phyloP scores from a whole-genome alignment of 306 rosid genomes.

The Ormosia emarginata region DNA sequence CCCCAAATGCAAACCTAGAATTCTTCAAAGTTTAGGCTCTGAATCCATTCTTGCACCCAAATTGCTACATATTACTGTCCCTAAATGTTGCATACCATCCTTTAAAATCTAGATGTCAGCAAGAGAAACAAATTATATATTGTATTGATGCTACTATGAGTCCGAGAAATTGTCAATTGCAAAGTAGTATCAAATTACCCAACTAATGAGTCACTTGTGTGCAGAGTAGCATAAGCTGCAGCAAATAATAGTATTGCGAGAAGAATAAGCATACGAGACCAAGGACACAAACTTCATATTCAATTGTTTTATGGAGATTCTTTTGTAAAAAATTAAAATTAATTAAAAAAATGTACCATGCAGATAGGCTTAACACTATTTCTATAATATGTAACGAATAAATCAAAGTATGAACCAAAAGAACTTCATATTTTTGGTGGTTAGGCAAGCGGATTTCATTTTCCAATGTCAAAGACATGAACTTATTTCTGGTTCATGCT shows the following conservation, averaged over 20 bases:
- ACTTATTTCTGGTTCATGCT: not conserved
- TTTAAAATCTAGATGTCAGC: constrained; percentile 57
- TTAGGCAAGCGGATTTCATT: not conserved
- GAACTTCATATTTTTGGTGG: not conserved
- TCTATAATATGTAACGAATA: not conserved
- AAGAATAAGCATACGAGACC: constrained; percentile 55
- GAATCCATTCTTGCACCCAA: constrained; percentile 99
- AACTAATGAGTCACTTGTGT: constrained; percentile 93
- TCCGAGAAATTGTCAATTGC: not conserved
- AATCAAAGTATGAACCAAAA: not conserved
- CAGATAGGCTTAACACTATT: not conserved
- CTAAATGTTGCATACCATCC: constrained; percentile 98
- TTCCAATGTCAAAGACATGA: not conserved
- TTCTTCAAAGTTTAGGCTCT: constrained; percentile 91
- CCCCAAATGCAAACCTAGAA: constrained; percentile 58
- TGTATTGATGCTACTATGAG: not conserved
- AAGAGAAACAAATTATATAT: not conserved
- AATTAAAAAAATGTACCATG: not conserved
- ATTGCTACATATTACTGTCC: constrained; percentile 85
- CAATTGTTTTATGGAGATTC: not conserved
- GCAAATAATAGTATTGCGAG: constrained; percentile 94
- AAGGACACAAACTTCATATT: constrained; percentile 22
- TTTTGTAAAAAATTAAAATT: not conserved
- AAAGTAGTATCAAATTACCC: constrained; percentile 65
- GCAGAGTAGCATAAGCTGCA: constrained; percentile 99